Conservation (phyloP, 768 basidiomycete genomes). For the Agaricus sinodeliciosus region DNA sequence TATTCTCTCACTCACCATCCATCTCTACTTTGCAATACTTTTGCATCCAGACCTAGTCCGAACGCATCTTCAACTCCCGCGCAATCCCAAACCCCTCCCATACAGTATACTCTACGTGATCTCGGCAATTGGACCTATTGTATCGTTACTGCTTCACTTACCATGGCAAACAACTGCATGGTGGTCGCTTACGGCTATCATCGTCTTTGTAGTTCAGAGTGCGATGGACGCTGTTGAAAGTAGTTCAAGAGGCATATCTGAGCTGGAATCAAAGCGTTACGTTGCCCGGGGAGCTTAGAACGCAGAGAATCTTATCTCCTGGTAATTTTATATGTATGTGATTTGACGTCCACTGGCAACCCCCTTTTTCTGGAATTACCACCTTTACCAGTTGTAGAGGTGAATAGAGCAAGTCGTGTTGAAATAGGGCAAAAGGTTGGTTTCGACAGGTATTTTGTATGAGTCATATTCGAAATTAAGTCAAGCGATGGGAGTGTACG, state of each 20-base stretch:
- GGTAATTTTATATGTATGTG: neutral
- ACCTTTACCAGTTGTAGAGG: no score
- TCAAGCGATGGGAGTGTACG: no score
- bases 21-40: constrained; percentile 40
- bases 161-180: constrained; percentile 49
- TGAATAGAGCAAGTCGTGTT: no score
- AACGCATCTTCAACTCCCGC: constrained; percentile 22
- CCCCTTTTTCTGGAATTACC: no score
- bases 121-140: constrained; percentile 40
- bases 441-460: no score
- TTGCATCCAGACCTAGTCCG: constrained; percentile 33
- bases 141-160: constrained; percentile 40
- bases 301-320: neutral
- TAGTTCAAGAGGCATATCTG: constrained; percentile 39
- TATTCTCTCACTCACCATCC: constrained; percentile 41
- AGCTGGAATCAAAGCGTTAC: constrained; percentile 50
- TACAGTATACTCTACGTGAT: constrained; percentile 23
- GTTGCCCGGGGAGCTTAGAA: constrained; percentile 44
- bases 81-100: constrained; percentile 23
- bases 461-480: no score
- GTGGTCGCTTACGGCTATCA: constrained; percentile 40
- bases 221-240: constrained; percentile 37
- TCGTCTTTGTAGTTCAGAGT: constrained; percentile 40
- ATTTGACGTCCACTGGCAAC: neutral
- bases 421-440: no score